Evolutionary conservation across 2,329 filamentous ascomycete genomes (phyloP).

Genomic region (Fusarium citri): DNA sequence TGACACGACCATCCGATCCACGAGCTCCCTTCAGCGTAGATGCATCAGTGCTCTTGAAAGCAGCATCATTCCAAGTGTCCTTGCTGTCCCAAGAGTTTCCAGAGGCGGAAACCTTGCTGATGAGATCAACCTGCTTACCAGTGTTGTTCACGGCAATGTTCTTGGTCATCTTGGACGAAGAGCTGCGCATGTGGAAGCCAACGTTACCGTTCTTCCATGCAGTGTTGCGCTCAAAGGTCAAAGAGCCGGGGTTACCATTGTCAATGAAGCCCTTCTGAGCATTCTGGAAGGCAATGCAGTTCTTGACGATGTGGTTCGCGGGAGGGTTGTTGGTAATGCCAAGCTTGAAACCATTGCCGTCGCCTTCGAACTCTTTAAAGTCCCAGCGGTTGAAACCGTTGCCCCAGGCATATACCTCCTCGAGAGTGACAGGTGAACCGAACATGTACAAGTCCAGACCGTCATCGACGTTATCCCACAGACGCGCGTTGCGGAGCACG

Average conservation of each 20-base stretch:
- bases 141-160: conserved; percentile 53
- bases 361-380: conserved; percentile 57
- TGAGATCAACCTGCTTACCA: conserved; percentile 19
- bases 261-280: conserved; percentile 60
- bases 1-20: conserved; percentile 54
- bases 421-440: conserved; percentile 56
- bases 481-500: conserved; percentile 56
- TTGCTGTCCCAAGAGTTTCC: conserved; percentile 59
- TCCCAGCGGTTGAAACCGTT: conserved; percentile 60
- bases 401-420: conserved; percentile 59
- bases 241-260: conserved; percentile 56
- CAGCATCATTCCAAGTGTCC: conserved; percentile 52
- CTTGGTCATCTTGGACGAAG: conserved; percentile 49
- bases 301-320: conserved; percentile 57
- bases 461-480: conserved; percentile 65
- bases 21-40: conserved; percentile 53
- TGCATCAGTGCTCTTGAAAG: conserved; percentile 54
- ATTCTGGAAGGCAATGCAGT: conserved; percentile 59
- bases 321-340: conserved; percentile 52
- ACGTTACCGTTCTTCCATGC: conserved; percentile 58
- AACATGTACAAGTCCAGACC: conserved; percentile 53
- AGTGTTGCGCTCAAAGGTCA: conserved; percentile 57
- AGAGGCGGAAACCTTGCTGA: conserved; percentile 39
- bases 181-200: conserved; percentile 40
- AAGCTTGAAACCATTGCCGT: conserved; percentile 63